Evolutionary conservation across 2,329 filamentous ascomycete species (phyloP), one percentile per base, ranked within the genome.

Genomic region (Monilinia vaccinii-corymbosi): DNA sequence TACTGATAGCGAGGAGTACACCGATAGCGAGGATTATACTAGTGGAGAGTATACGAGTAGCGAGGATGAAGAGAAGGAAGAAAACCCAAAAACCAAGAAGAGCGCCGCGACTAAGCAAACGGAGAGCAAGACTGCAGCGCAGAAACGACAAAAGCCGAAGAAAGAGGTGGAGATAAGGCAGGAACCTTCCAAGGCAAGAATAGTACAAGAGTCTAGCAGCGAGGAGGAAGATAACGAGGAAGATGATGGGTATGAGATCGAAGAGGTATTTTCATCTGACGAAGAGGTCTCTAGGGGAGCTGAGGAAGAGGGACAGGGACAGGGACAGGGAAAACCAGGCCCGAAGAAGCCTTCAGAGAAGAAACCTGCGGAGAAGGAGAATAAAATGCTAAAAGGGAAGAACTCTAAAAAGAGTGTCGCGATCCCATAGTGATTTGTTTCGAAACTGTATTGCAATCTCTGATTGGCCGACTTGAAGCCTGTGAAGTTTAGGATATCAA

Each of bases 1-100:
- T 57, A 40, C 44, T 31, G 55, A 52, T n/a, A 59, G 57, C 32
- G 57, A 55, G 49, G 57, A 53, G 25, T 55, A 60, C 50, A 40
- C 44, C 21, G 53, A 58, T n/a, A 59, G 56, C 36, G 56, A 53
- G 40, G 56, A 53, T 38, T 53, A 59, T 28, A 52, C 56, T 31
- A 50, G 47, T 52, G 45, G 34, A 28, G 55, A 57, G 18, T 50
- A 57, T 9, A 49, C 55, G 7, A 57, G 55, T 50, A 44, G 31
- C 10, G 55, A 57, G 23, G 55, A 38, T 21, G 45, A 58, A 5
- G 56, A 50, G 4, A 45, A 58, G 23, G 42, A 47, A 14, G 53
- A 36, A 21, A 47, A 47, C 6, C 10, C 40, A 6, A 56, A 44
- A 21, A 3, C 18, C 1, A 56, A 56, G 21, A 47, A 56, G 31